Evolutionary conservation across 352 stramenopile genomes (phyloP), one percentile per base, ranked within the genome.

Genomic region (Aphanomyces invadans): DNA sequence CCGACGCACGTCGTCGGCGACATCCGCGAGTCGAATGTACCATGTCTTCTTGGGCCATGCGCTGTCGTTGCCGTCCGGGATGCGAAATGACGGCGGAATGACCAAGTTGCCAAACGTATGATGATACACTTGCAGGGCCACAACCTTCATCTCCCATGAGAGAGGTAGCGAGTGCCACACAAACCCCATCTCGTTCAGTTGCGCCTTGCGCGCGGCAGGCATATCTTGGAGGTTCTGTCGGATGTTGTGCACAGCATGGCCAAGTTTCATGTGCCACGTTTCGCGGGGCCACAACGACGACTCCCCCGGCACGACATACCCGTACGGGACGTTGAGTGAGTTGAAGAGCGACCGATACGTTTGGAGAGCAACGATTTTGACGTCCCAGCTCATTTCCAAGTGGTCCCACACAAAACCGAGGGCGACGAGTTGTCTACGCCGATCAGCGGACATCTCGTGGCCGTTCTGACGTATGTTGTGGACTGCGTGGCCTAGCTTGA

Each of bases 221-320:
- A 97, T 95, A 12, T 77, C 54, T 36, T 88, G 88, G 1, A 89
- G 89, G 53, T 88, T 88, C 44, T 82, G 81, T 46, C 94, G 87
- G 67, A 98, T 97, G 48, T 89, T 92, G 74, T 96, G 96, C 21
- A 98, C 91, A 1, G 87, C 87, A 32, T 94, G 80, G 11, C 94
- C 94, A 17, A 98, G 76, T 26, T 90, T 83, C 48, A 96, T 76
- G 1, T 90, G 89, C 78, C 89, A 94, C 0, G 86, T 81, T 31
- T 83, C 81, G 45, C 90, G 71, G 1, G 90, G 87, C 90, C 91
- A 98, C 19, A 81, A 70, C 10, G 63, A 63, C 56, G 74, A 65
- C 42, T 74, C 65, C 19, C 17, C 28, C 1, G 94, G 92, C 1
- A 98, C 89, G 29, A 94, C 79, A 77, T 97, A 98, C 28, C 92